Evolutionary conservation across 768 basidiomycete species (phyloP).

Genomic region (Crucibulum laeve): DNA sequence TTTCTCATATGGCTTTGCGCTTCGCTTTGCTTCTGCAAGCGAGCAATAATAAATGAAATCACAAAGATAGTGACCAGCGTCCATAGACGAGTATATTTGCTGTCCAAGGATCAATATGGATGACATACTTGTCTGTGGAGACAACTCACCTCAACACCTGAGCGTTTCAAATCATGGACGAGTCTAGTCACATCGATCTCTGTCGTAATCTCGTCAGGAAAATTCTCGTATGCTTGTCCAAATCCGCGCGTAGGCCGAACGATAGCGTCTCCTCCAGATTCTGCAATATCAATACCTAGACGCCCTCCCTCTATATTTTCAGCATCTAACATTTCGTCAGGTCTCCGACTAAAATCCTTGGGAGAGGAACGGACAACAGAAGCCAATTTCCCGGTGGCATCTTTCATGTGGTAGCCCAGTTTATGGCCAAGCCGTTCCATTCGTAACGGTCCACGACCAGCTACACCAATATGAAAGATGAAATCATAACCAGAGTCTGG

Average conservation of each 20-base stretch:
- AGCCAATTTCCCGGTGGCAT: constrained; percentile 54
- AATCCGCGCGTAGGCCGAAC: constrained; percentile 37
- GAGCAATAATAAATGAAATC: constrained; percentile 79
- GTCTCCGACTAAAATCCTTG: constrained; percentile 36
- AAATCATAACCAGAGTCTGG: constrained; percentile 59
- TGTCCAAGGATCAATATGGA: constrained; percentile 17
- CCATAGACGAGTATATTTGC: constrained; percentile 71
- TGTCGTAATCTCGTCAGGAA: constrained; percentile 54
- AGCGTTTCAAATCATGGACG: constrained; percentile 49
- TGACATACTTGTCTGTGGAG: constrained; percentile 2
- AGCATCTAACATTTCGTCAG: constrained; percentile 24
- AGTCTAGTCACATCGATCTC: constrained; percentile 56
- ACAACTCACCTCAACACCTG: constrained; percentile 42
- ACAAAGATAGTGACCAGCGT: constrained; percentile 72
- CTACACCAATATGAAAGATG: constrained; percentile 68
- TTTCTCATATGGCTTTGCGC: constrained; percentile 36
- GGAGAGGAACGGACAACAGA: constrained; percentile 39
- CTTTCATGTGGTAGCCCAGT: constrained; percentile 65
- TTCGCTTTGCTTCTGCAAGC: constrained; percentile 61
- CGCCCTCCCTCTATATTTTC: constrained; percentile 32
- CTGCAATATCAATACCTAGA: constrained; percentile 33
- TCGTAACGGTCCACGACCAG: constrained; percentile 55
- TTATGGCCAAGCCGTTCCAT: constrained; percentile 68
- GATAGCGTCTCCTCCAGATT: constrained; percentile 27
- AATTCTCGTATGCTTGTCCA: constrained; percentile 46